Percentiles rank a stretch among this genome's conserved stretches.
Conservation (phyloP, 2,329 filamentous ascomycete genomes). For the Seiridium cupressi region DNA sequence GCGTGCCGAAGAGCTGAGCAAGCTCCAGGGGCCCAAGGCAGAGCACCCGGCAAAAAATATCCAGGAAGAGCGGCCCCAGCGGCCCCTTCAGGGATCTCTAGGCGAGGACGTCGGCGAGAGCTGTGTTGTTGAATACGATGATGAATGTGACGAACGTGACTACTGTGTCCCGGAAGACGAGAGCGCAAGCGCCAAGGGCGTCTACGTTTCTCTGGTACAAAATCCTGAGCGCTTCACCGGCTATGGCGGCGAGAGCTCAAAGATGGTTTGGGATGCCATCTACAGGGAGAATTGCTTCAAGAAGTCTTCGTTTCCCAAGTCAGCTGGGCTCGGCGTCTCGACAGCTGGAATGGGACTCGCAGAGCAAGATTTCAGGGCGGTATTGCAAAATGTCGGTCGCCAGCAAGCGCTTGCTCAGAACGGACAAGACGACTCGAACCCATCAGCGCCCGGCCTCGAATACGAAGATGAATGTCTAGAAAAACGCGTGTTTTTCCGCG, state of each 20-base stretch:
- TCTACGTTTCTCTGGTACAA: constrained; percentile 91
- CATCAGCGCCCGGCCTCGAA: constrained; percentile 66
- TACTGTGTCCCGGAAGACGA: constrained; percentile 97
- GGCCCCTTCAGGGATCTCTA: constrained; percentile 77
- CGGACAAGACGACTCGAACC: constrained; percentile 47
- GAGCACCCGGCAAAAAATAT: constrained; percentile 77
- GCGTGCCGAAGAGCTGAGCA: constrained; percentile 88
- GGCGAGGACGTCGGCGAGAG: constrained; percentile 90
- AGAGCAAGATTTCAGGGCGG: constrained; percentile 59
- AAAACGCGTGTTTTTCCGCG: constrained; percentile 96
- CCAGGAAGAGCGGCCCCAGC: constrained; percentile 67
- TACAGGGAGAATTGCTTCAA: constrained; percentile 97
- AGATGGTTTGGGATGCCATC: constrained; percentile 94
- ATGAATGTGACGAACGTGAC: constrained; percentile 94
- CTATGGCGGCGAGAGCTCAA: constrained; percentile 79
- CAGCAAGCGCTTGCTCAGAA: constrained; percentile 63
- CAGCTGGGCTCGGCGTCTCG: constrained; percentile 51
- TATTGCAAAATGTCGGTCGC: constrained; percentile 57
- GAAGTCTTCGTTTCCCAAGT: constrained; percentile 60
- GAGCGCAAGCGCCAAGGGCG: constrained; percentile 79
- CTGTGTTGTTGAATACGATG: constrained; percentile 95
- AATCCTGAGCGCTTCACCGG: constrained; percentile 97
- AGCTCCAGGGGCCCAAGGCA: constrained; percentile 88
- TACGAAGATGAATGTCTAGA: constrained; percentile 91
- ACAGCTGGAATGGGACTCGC: constrained; percentile 48